phyloP scores from a whole-genome alignment of 257 asterid species.

The Capsicum chinense region DNA sequence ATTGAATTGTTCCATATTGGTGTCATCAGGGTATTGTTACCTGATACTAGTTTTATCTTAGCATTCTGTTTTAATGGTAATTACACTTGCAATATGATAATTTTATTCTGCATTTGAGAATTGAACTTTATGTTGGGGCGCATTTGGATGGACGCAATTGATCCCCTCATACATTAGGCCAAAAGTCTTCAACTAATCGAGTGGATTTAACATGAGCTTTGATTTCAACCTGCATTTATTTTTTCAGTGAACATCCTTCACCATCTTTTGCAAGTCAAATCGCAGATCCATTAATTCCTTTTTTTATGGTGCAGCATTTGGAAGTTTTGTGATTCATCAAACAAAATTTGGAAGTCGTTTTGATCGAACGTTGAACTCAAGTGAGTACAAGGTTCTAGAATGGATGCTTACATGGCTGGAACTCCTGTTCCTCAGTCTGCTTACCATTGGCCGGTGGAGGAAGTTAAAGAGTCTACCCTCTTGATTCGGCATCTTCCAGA shows the following conservation, averaged over 20 bases:
- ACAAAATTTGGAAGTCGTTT: neutral
- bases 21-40: neutral
- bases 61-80: no score
- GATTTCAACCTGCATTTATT: neutral
- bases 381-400: slow-evolving; percentile 25
- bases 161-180: neutral
- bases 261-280: neutral
- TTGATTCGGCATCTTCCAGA: slow-evolving; percentile 93
- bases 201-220: neutral
- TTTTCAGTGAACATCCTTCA: neutral
- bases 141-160: neutral
- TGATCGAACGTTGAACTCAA: neutral
- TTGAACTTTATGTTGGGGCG: neutral
- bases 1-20: neutral
- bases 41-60: neutral
- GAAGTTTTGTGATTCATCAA: neutral
- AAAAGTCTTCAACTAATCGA: neutral
- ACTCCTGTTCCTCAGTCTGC: slow-evolving; percentile 15
- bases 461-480: slow-evolving; percentile 41
- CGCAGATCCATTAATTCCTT: neutral
- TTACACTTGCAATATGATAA: neutral
- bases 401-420: slow-evolving; percentile 15
- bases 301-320: neutral
- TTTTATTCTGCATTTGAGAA: neutral
- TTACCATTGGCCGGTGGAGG: slow-evolving; percentile 24